phyloP scores from a whole-genome alignment of 177 flowering plant species.

The Vitis hybrid region DNA sequence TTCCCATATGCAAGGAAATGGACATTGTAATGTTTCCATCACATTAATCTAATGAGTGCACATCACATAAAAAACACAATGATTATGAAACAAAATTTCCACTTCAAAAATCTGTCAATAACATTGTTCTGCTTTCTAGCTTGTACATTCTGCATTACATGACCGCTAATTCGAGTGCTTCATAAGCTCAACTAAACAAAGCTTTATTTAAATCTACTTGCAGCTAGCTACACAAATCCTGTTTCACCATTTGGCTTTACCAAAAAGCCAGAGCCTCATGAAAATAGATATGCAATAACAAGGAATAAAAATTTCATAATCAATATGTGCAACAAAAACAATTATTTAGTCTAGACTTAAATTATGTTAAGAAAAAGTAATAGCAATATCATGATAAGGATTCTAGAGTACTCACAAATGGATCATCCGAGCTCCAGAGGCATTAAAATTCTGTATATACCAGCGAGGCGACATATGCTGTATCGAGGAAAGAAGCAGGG shows the following conservation, averaged over 20 bases:
- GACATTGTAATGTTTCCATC: no score
- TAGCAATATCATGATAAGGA: neutral
- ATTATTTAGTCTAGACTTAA: no score
- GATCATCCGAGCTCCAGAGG: conserved; percentile 58
- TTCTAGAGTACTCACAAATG: conserved; percentile 67
- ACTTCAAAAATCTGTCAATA: no score
- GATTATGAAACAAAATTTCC: neutral
- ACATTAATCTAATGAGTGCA: neutral
- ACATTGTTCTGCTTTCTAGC: neutral
- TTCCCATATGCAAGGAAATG: no score
- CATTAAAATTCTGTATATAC: conserved; percentile 76
- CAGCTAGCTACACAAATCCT: neutral
- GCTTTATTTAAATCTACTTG: neutral
- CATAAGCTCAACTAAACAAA: neutral
- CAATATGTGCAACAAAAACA: neutral
- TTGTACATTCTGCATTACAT: neutral
- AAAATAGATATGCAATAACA: neutral
- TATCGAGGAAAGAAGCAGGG: conserved; percentile 12
- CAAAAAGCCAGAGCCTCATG: neutral
- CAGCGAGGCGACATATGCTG: conserved; percentile 88
- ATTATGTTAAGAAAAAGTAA: neutral
- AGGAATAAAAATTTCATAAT: neutral
- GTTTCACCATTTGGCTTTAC: neutral
- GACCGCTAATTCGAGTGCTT: neutral
- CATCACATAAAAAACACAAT: neutral